Conservation (phyloP, 2,329 filamentous ascomycete species). For the Microthyrium microscopicum region DNA sequence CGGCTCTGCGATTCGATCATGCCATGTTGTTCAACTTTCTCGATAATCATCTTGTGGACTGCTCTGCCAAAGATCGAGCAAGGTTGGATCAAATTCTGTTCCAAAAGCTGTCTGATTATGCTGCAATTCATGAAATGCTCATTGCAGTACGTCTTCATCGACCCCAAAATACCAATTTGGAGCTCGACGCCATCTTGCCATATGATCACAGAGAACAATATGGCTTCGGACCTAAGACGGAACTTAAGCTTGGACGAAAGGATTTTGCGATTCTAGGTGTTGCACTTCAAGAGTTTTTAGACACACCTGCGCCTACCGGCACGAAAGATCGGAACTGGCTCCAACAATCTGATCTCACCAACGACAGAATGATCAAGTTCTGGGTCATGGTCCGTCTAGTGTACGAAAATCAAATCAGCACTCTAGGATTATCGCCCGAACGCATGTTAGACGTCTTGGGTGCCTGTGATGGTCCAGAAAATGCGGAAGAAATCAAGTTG, state of each 20-base stretch:
- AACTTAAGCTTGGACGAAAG: neutral
- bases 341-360: too few species aligned
- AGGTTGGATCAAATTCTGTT: neutral
- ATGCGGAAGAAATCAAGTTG: neutral
- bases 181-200: slow-evolving; percentile 2
- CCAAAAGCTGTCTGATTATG: slow-evolving; percentile 10
- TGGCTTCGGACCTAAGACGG: neutral
- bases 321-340: too few species aligned
- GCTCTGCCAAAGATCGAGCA: neutral
- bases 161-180: slow-evolving; percentile 7
- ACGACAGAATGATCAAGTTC: neutral
- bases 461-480: too few species aligned
- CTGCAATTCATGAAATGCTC: slow-evolving; percentile 9
- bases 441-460: too few species aligned
- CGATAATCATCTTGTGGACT: neutral
- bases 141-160: slow-evolving; percentile 9
- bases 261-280: neutral
- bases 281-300: neutral
- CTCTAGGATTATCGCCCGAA: too few species aligned
- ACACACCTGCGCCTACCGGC: neutral
- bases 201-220: neutral
- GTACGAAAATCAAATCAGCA: neutral
- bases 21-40: neutral
- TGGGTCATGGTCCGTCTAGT: neutral
- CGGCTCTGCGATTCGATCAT: neutral